Evolutionary conservation across 768 basidiomycete genomes (phyloP), one percentile per base, ranked within the genome.

Genomic region (Hygrophorus pudorinus): DNA sequence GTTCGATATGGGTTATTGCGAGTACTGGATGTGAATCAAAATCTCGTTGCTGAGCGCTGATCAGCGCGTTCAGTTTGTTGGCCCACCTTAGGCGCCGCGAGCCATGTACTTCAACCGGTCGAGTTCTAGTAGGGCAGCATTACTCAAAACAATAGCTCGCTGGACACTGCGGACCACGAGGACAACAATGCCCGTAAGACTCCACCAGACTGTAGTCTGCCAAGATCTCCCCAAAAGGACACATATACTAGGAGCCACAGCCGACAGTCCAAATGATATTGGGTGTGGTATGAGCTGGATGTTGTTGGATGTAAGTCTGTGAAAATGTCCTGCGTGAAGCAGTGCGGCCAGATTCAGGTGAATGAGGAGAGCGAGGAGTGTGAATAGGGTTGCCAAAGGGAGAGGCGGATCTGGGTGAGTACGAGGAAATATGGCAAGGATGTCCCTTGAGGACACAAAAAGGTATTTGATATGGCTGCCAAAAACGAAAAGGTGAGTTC

Each of bases 131-230:
- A 83, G 65, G 27, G 66, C 68, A 49, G 70, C 59, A 51, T 71
- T 65, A 9, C 70, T 71, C 37, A 61, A 59, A 36, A 60, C 56
- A 33, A 77, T 68, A 39, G 72, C 66, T 33, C 62, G 62, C 45
- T 70, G 64, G 21, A 71, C 66, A 1, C 61, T 65, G 41, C 77
- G 71, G 1, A 69, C 65, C 29, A 73, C 55, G 33, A 60, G 71
- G 1, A 75, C 66, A 13, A 77, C 45, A 16, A 63, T 43, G 0
- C 60, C 56, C 0, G 75, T 69, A 16, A 69, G 49, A 38, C 64
- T 65, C 73, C 76, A 78, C 77, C 78, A 79, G 14, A 56, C 52
- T 5, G 66, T 67, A 2, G 68, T 72, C 50, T 76, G 74, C 76
- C 77, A 79, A 9, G 70, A 57, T 38, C 66, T 66, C 5, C 60